Evolutionary conservation across 257 asterid species (phyloP), one percentile per base, ranked within the genome.

Genomic region (Rauvolfia tetraphylla): DNA sequence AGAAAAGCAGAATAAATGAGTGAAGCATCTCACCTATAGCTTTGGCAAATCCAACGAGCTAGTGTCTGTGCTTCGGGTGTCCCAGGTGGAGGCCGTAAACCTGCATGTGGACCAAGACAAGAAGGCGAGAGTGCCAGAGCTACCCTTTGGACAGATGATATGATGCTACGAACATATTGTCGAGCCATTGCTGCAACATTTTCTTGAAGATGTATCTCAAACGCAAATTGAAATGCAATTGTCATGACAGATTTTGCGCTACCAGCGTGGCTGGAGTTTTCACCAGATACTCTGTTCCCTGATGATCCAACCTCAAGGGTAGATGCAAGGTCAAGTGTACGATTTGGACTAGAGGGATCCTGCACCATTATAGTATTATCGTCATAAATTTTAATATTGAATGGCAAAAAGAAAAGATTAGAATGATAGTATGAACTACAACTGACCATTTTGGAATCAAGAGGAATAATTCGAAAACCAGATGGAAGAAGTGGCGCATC

Each of bases 401-500:
- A 29, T 23, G 36, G 8, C 53, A 58, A 36, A 10, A 36, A 57
- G 11, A 70, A 23, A 5, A 23, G 51, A n/a, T 61, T 49, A 34
- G 20, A 38, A 29, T 66, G 8, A 71, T 39, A 0, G 46, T 22
- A n/a, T 18, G 57, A 61, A 27, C 49, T 31, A 18, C 63, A 33
- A 61, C 89, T 80, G 75, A 92, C 97, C 34, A 87, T 76, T 85
- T 88, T 91, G 29, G 90, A 81, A 72, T 95, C 97, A 5, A 95
- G 88, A 17, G 99, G 97, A 75, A 93, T 90, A 81, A 95, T 93
- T 74, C 98, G 97, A 66, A 95, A 95, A 78, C 99, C 98, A 29
- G 98, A 95, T 1, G 99, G 98, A 75, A 95, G 97, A 79, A 95
- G 99, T 46, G 98, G 97, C 14, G 97, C 95, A 79, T 95, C 97